Conservation (phyloP, 2,329 filamentous ascomycete genomes). For the Helotiales sp. region DNA sequence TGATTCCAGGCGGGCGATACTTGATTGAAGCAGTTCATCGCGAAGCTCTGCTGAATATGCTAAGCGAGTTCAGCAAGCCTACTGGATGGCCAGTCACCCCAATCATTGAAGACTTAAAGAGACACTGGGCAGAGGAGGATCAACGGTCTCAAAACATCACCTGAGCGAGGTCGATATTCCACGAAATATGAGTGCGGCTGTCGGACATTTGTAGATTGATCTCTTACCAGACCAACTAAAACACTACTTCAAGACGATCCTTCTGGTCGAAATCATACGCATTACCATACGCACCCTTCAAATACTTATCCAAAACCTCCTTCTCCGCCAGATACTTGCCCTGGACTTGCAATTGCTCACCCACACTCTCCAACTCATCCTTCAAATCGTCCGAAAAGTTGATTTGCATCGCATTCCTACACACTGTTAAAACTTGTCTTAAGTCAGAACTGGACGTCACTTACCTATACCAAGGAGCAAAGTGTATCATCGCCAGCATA, state of each 20-base stretch:
- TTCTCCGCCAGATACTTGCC: conserved; percentile 48
- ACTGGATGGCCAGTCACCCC: conserved; percentile 43
- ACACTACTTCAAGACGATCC: conserved; percentile 12
- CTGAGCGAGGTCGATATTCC: not conserved
- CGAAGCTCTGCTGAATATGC: conserved; percentile 38
- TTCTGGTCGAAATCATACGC: conserved; percentile 60
- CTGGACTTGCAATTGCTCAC: conserved; percentile 47
- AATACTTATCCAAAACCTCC: conserved; percentile 46
- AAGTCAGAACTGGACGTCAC: too few species aligned
- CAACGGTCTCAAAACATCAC: not conserved
- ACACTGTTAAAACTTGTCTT: too few species aligned
- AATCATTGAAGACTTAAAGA: conserved; percentile 37
- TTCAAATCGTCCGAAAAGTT: conserved; percentile 52
- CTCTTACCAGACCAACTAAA: not conserved
- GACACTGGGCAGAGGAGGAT: conserved; percentile 13
- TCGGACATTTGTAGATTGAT: not conserved
- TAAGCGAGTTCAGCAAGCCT: conserved; percentile 31
- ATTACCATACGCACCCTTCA: conserved; percentile 60
- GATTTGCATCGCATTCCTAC: conserved; percentile 58
- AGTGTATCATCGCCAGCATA: conserved; percentile 54
- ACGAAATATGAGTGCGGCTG: not conserved
- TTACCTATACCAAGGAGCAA: conserved; percentile 27
- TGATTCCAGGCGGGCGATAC: conserved; percentile 34
- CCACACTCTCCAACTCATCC: conserved; percentile 43
- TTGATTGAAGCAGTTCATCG: conserved; percentile 30